Evolutionary conservation across 148 eudicot species (phyloP), one percentile per base, ranked within the genome.

Genomic region (Amaranthus hypochondriacus): DNA sequence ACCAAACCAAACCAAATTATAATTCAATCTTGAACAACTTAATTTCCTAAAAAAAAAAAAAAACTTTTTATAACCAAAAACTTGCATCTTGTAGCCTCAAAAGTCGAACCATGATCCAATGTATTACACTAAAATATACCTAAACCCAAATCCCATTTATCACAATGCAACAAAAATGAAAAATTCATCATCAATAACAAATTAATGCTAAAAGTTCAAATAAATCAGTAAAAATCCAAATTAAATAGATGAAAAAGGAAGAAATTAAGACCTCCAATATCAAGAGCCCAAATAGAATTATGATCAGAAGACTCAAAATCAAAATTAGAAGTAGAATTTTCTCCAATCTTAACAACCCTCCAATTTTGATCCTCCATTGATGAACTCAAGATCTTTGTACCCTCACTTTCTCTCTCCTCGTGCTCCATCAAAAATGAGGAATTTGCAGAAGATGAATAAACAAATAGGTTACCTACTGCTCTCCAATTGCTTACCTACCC

Each of bases 241-340:
- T n/a, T 50, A 9, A 62, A 14, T 12, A 8, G 7, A 5, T 7
- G 4, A 68, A 43, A 13, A 51, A 18, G 18, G 53, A 0, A 44
- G 56, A 28, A 9, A 18, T 13, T 12, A 55, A 61, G n/a, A 3
- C 98, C 98, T 89, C 98, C 98, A 73, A 94, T 94, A 70, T 94
- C 98, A 50, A 94, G 86, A 70, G 98, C 90, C 59, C 87, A 84
- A 66, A 86, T 86, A 14, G 87, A 86, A 58, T 65, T 77, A 21
- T 76, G 79, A 78, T 89, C 82, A 13, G 61, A 70, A 50, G 85
- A 83, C 73, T 77, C 47, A 58, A 69, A 48, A 10, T 56, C 61
- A 68, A 43, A 59, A 12, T 56, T 62, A 10, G 75, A 69, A 46
- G 56, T 60, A 3, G 60, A 58, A 44, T 58, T 77, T 50, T 48